phyloP scores from a whole-genome alignment of 495 filamentous ascomycete genomes.

The Lineolata rhizophorae region DNA sequence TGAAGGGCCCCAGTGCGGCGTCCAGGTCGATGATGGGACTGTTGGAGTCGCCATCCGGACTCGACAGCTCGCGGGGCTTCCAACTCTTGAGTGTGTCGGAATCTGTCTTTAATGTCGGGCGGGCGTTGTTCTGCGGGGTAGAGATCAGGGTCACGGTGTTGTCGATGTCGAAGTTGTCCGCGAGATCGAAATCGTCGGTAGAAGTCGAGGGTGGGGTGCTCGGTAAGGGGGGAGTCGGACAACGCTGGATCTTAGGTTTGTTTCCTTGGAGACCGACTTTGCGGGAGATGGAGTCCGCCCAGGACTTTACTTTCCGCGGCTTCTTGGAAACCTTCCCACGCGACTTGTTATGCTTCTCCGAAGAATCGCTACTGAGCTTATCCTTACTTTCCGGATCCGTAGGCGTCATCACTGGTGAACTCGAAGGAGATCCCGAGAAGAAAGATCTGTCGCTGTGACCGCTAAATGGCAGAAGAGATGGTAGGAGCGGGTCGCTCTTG shows the following conservation, averaged over 20 bases:
- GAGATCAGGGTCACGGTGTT: slow-evolving; percentile 15
- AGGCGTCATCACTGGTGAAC: too few species aligned
- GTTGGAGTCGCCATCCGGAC: slow-evolving; percentile 30
- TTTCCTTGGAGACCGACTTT: slow-evolving; percentile 35
- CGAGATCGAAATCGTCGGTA: slow-evolving; percentile 12
- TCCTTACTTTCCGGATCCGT: too few species aligned
- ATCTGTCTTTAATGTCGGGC: background rate
- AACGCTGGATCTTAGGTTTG: slow-evolving; percentile 14
- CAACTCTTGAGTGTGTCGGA: background rate
- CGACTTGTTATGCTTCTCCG: slow-evolving; percentile 5
- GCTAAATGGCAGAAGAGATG: too few species aligned
- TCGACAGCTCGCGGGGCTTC: background rate
- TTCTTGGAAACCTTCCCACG: slow-evolving; percentile 37
- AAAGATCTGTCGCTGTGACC: too few species aligned
- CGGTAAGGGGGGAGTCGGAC: too few species aligned
- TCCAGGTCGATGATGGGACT: slow-evolving; percentile 85
- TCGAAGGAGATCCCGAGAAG: too few species aligned
- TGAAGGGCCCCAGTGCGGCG: slow-evolving; percentile 84
- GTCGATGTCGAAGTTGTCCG: slow-evolving; percentile 14
- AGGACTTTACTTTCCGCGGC: slow-evolving; percentile 59
- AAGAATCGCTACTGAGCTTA: too few species aligned
- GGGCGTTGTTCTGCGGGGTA: background rate
- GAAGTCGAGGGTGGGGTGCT: slow-evolving; percentile 5
- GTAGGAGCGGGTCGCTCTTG: too few species aligned
- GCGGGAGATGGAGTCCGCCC: slow-evolving; percentile 53